A percentile compares a stretch with the other conserved stretches of the same genome.
Evolutionary conservation across 2,329 filamentous ascomycete species (phyloP).

Genomic region (Cyphellophora attinorum): DNA sequence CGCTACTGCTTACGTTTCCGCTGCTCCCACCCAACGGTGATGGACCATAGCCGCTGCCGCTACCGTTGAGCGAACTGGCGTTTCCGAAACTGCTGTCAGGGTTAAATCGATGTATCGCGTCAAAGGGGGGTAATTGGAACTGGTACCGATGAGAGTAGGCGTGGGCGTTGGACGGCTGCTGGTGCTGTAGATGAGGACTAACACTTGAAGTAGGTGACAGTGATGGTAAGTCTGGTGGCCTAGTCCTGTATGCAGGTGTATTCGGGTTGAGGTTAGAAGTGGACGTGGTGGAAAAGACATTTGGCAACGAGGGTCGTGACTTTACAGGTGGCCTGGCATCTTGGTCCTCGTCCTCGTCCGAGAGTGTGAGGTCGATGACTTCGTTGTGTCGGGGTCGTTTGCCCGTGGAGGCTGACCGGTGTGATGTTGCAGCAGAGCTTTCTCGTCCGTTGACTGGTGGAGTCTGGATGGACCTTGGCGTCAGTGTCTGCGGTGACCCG

Average conservation of each 20-base stretch:
- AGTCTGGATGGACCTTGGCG: constrained; percentile 24
- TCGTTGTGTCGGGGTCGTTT: constrained; percentile 39
- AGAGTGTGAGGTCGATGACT: constrained; percentile 47
- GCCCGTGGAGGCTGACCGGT: constrained; percentile 19
- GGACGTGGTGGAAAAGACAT: constrained; percentile 5
- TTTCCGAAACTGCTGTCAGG: constrained; percentile 5
- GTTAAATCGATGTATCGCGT: constrained; percentile 3
- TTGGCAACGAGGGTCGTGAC: constrained; percentile 6
- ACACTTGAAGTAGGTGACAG: constrained; percentile 1
- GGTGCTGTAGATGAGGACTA: background rate
- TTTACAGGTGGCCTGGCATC: constrained; percentile 13
- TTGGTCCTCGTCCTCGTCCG: constrained; percentile 41
- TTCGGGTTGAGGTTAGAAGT: no score
- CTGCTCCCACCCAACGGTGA: no score
- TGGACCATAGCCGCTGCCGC: no score
- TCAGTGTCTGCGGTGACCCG: constrained; percentile 22
- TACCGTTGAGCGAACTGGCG: no score
- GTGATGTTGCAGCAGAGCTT: constrained; percentile 14
- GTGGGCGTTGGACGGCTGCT: background rate
- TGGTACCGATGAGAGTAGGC: constrained; percentile 7
- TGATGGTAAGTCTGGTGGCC: no score
- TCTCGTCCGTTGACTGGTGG: constrained; percentile 21
- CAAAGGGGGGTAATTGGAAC: constrained; percentile 9
- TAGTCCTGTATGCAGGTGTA: no score
- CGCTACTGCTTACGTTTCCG: no score